Evolutionary conservation across 331 rosid genomes (phyloP).

Genomic region (Quercus tomentella): DNA sequence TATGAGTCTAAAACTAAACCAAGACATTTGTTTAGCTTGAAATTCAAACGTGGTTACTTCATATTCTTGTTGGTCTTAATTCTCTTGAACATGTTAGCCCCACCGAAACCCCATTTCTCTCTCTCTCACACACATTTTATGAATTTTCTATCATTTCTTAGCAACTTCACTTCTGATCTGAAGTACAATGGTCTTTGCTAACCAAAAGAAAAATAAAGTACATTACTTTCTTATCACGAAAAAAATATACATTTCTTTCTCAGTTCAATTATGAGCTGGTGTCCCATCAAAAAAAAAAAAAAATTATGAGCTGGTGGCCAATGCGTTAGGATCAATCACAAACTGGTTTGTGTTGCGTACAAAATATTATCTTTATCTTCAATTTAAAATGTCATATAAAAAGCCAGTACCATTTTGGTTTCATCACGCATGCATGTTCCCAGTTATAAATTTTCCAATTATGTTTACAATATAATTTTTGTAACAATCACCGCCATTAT

Average conservation of each 20-base stretch:
- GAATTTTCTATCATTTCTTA: not conserved
- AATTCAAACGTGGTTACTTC: conserved; percentile 23
- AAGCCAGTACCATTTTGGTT: not conserved
- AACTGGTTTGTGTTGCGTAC: not conserved
- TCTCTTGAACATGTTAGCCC: not conserved
- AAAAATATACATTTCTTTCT: not conserved
- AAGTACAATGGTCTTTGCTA: not conserved
- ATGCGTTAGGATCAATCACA: not conserved
- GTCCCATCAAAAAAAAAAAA: not conserved
- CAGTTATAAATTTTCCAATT: not conserved
- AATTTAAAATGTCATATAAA: not conserved
- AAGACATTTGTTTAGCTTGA: not conserved
- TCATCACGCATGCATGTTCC: not conserved
- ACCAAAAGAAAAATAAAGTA: not conserved
- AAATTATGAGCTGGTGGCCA: not conserved
- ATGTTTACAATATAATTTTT: not conserved
- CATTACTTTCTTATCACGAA: not conserved
- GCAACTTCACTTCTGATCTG: not conserved
- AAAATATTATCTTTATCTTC: not conserved
- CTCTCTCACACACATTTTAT: not conserved
- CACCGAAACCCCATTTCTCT: not conserved
- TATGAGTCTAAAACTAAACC: not conserved
- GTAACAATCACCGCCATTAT: not conserved
- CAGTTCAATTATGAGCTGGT: not conserved
- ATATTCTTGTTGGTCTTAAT: conserved; percentile 22